phyloP scores from a whole-genome alignment of 31 red algal genomes.

The Odonthalia washingtoniensis region DNA sequence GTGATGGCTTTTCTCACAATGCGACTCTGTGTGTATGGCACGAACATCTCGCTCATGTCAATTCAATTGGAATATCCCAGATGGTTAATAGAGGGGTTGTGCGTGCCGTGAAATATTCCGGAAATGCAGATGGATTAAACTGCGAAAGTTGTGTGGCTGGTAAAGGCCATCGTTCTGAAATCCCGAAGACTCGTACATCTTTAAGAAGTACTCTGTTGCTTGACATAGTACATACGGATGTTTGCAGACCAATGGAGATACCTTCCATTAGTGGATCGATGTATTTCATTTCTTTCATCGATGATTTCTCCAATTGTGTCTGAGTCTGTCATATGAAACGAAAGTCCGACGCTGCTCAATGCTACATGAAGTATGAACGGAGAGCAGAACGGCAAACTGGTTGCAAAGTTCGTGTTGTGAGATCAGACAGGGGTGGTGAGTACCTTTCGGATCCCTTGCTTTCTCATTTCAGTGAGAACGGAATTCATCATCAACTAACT shows the following conservation, averaged over 20 bases:
- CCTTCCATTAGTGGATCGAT: neutral
- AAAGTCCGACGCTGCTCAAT: constrained; percentile 6
- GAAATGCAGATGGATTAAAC: neutral
- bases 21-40: no score
- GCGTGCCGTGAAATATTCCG: neutral
- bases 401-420: neutral
- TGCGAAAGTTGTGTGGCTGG: neutral
- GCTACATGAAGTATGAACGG: neutral
- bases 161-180: neutral
- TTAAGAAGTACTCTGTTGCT: neutral
- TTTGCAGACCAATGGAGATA: neutral
- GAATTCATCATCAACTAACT: constrained; percentile 11
- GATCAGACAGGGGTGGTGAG: constrained; percentile 29
- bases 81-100: neutral
- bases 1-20: no score
- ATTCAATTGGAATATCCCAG: neutral
- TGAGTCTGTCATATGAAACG: neutral
- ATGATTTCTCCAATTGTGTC: constrained; percentile 9
- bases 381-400: neutral
- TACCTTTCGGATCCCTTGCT: neutral
- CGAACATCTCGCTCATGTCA: neutral
- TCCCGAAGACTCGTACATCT: neutral
- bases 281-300: constrained; percentile 20
- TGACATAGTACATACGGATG: neutral
- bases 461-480: neutral